Base-by-base conservation (phyloP, 2,329 filamentous ascomycete species). In the Penicillium sp. region DNA sequence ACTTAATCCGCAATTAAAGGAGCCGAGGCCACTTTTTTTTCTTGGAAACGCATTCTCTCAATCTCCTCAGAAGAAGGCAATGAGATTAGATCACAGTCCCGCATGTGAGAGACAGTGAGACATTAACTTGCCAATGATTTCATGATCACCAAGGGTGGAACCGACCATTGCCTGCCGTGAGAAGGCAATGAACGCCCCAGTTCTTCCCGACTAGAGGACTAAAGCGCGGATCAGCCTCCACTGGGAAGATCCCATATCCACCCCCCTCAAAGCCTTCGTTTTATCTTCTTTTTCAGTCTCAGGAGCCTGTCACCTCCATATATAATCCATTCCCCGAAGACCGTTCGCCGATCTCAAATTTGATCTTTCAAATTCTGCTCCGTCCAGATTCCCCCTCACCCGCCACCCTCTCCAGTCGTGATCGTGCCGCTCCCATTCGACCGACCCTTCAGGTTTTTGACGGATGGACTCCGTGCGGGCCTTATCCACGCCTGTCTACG, bases 211-310 rank as follows among this genome's bases (percentile, higher is more conserved):
- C 47, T 48, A 47, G 24, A 47, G 43, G 44, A 53, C 50, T 59
- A 54, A 48, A 55, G 34, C 45, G 61, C 60, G 56, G 60, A 62
- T 64, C 61, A 59, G 57, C 59, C 59, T 60, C 59, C 61, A 63
- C 60, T 38, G 54, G 50, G 59, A 49, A 55, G 55, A 60, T 59
- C 60, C 21, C 49, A 49, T 59, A 54, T 53, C 59, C 57, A 60
- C 57, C 39, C 42, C 47, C 48, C 46, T 18, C 18, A 18, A 45
- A 22, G 45, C 52, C 47, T 36, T 50, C 34, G 27, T 36, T 52
- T 55, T 38, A 47, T 52, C 31, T 55, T 39, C 48, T 39, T 55
- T 42, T 43, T 31, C 48, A 24, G 34, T 34, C 46, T 44, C 32
- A 34, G 34, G 40, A 45, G 24, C 44, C 18, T 32, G 14, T 18